phyloP scores from a whole-genome alignment of 1,139 yeast genomes.

The Pichia kudriavzevii region DNA sequence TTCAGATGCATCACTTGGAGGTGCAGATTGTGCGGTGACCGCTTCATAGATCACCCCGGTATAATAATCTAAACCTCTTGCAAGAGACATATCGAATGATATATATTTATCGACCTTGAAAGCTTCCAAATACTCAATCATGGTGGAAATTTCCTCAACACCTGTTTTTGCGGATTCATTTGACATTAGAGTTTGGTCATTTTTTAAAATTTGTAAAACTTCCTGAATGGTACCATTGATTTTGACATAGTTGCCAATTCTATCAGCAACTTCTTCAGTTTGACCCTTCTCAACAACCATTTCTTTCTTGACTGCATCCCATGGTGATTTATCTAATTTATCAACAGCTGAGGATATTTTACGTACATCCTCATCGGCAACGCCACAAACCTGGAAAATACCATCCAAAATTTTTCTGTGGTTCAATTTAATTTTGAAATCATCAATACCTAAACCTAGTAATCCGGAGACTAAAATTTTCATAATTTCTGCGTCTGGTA shows the following conservation, averaged over 20 bases:
- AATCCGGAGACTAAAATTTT: conserved; percentile 79
- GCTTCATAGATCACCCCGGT: conserved; percentile 96
- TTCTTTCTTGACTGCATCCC: conserved; percentile 90
- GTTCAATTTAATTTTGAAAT: conserved; percentile 84
- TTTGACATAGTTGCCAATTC: conserved; percentile 85
- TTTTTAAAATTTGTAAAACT: conserved; percentile 48
- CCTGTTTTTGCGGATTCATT: conserved; percentile 76
- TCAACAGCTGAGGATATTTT: conserved; percentile 92
- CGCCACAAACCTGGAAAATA: conserved; percentile 91
- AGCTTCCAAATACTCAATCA: conserved; percentile 75
- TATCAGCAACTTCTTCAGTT: conserved; percentile 85
- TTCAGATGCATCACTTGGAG: conserved; percentile 72
- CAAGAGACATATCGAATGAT: conserved; percentile 86
- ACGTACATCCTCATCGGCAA: conserved; percentile 86
- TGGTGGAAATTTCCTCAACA: conserved; percentile 65
- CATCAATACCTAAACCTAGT: conserved; percentile 71
- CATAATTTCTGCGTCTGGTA: conserved; percentile 88
- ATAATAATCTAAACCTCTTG: conserved; percentile 95
- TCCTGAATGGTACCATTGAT: conserved; percentile 71
- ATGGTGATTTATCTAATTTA: conserved; percentile 88
- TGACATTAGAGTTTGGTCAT: conserved; percentile 48
- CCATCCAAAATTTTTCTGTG: conserved; percentile 96
- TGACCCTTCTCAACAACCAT: conserved; percentile 88
- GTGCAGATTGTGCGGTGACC: conserved; percentile 90
- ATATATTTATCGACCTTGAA: conserved; percentile 57